Evolutionary conservation across 805 yeast genomes (phyloP).

Genomic region (Yarrowia bubula): DNA sequence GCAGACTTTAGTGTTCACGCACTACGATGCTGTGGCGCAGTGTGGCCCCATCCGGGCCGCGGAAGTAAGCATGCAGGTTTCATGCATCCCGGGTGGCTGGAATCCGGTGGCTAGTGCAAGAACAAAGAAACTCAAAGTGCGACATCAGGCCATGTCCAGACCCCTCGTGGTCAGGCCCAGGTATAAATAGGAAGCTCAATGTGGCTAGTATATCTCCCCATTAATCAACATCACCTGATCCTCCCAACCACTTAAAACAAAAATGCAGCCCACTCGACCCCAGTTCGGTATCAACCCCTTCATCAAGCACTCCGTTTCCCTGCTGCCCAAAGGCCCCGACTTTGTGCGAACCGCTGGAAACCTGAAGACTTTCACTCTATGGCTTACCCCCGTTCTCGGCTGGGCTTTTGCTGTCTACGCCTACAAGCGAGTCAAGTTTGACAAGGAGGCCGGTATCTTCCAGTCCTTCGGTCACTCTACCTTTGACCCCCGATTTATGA

Average conservation of each 20-base stretch:
- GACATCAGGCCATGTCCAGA: conserved; percentile 15
- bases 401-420: conserved; percentile 26
- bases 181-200: conserved; percentile 23
- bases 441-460: conserved; percentile 20
- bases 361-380: neutral
- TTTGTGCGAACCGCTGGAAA: neutral
- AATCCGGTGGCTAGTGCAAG: conserved; percentile 19
- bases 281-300: conserved; percentile 19
- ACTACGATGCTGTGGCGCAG: conserved; percentile 1
- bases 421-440: conserved; percentile 26
- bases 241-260: neutral
- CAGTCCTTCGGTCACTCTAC: conserved; percentile 20
- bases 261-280: conserved; percentile 27
- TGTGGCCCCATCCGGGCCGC: neutral
- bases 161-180: conserved; percentile 5
- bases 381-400: conserved; percentile 25
- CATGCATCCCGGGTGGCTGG: neutral
- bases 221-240: conserved; percentile 15
- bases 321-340: neutral
- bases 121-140: neutral
- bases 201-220: conserved; percentile 14
- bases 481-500: conserved; percentile 19
- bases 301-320: conserved; percentile 19
- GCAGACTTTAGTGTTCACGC: neutral
- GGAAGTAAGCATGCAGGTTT: neutral